Percentiles rank a stretch among this genome's conserved stretches.
phyloP scores from a whole-genome alignment of 164 flowering plant species.

The Liquidambar formosana region DNA sequence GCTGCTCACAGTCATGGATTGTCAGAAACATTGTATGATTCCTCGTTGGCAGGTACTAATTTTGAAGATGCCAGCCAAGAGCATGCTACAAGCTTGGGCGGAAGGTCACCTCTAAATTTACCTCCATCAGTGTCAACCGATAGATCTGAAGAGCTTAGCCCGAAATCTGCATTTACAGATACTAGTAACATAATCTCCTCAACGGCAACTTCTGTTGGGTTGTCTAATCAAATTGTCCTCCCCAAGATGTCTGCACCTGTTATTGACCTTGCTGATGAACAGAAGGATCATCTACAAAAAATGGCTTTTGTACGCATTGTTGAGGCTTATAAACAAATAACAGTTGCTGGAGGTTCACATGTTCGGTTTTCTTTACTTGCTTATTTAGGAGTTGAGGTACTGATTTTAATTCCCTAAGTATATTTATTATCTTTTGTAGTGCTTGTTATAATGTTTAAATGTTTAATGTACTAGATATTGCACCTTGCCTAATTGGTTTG shows the following conservation, averaged over 20 bases:
- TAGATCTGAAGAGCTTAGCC: constrained; percentile 79
- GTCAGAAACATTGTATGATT: constrained; percentile 33
- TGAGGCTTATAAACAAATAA: constrained; percentile 81
- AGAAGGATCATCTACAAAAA: constrained; percentile 70
- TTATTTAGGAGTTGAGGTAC: constrained; percentile 82
- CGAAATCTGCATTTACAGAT: constrained; percentile 53
- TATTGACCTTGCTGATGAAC: constrained; percentile 60
- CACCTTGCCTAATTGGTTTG: background rate
- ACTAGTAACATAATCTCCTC: constrained; percentile 40
- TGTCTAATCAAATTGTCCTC: constrained; percentile 50
- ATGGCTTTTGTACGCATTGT: constrained; percentile 64
- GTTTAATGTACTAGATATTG: background rate
- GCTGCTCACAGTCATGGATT: constrained; percentile 31
- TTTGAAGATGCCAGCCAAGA: constrained; percentile 55
- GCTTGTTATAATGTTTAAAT: background rate
- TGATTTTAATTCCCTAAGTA: constrained; percentile 1
- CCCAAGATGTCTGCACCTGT: constrained; percentile 89
- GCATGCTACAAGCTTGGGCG: constrained; percentile 33
- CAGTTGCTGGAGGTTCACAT: constrained; percentile 73
- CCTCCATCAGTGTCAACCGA: constrained; percentile 57
- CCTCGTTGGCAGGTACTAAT: constrained; percentile 45
- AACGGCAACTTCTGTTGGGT: constrained; percentile 54
- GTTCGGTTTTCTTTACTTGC: constrained; percentile 76
- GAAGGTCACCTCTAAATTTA: constrained; percentile 25
- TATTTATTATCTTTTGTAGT: background rate